Conservation (phyloP, 441 rosid species). For the Rhodomyrtus psidioides region DNA sequence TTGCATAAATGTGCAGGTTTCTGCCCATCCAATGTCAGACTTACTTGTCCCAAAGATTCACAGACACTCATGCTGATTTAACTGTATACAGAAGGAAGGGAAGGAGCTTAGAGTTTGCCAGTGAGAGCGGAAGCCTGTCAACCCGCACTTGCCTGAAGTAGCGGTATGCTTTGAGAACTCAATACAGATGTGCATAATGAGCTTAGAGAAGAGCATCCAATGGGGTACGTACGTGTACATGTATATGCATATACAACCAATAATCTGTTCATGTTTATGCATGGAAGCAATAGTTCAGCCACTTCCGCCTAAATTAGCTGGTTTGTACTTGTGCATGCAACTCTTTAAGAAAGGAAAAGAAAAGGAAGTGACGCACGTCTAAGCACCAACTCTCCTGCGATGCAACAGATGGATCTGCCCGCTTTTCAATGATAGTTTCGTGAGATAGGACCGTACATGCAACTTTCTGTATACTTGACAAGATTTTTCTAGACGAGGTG, state of each 20-base stretch:
- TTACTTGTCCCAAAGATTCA: not conserved
- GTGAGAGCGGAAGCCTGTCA: not conserved
- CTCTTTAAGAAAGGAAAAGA: not conserved
- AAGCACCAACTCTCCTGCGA: not conserved
- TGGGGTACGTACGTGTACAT: not conserved
- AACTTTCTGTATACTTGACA: not conserved
- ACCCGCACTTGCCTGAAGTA: not conserved
- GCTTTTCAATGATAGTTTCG: not conserved
- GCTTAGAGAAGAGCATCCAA: not conserved
- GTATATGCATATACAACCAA: not conserved
- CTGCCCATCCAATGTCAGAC: not conserved
- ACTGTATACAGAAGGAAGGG: not conserved
- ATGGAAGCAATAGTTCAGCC: not conserved
- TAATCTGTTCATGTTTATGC: not conserved
- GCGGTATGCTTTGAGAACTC: too few species aligned
- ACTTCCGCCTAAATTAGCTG: not conserved
- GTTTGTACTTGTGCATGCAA: not conserved
- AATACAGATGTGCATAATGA: not conserved
- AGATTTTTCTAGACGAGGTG: not conserved
- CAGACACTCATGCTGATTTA: not conserved
- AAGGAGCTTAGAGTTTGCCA: not conserved
- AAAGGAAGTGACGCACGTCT: not conserved
- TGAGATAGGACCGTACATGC: not conserved
- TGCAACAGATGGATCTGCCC: not conserved
- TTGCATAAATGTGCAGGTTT: not conserved